A percentile compares a stretch with the other conserved stretches of the same genome.
Evolutionary conservation across 164 flowering plant species (phyloP).

Genomic region (Euptelea pleiosperma): DNA sequence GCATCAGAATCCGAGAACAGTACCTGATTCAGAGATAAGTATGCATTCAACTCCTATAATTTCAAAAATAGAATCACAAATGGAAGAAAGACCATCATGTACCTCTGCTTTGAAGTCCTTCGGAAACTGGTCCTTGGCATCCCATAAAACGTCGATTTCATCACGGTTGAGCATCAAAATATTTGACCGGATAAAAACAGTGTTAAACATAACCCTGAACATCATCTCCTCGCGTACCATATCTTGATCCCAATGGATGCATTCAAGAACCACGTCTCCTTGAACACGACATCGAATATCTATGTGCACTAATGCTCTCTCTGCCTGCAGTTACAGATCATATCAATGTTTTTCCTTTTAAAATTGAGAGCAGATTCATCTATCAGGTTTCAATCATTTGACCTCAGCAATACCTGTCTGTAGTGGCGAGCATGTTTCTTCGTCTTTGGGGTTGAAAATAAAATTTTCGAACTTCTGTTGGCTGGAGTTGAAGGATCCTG

Average conservation of each 20-base stretch:
- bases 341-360: constrained; percentile 12
- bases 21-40: constrained; percentile 59
- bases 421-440: constrained; percentile 47
- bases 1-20: constrained; percentile 63
- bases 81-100: constrained; percentile 20
- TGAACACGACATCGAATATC: constrained; percentile 68
- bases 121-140: constrained; percentile 62
- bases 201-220: constrained; percentile 74
- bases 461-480: constrained; percentile 63
- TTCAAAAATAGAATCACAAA: constrained; percentile 17
- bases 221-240: constrained; percentile 69
- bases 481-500: constrained; percentile 57
- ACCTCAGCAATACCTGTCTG: constrained; percentile 48
- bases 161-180: constrained; percentile 56
- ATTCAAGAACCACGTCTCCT: constrained; percentile 90
- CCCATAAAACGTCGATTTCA: constrained; percentile 78
- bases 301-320: constrained; percentile 53
- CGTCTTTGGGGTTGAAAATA: constrained; percentile 57
- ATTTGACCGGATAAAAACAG: constrained; percentile 67
- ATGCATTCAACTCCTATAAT: constrained; percentile 36
- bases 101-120: constrained; percentile 86
- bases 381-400: constrained; percentile 1
- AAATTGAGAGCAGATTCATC: constrained; percentile 4
- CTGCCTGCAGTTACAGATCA: constrained; percentile 49
- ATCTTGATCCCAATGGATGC: constrained; percentile 67